Conservation (phyloP, 1,284 basidiomycete genomes). For the Papiliotrema fonsecae region DNA sequence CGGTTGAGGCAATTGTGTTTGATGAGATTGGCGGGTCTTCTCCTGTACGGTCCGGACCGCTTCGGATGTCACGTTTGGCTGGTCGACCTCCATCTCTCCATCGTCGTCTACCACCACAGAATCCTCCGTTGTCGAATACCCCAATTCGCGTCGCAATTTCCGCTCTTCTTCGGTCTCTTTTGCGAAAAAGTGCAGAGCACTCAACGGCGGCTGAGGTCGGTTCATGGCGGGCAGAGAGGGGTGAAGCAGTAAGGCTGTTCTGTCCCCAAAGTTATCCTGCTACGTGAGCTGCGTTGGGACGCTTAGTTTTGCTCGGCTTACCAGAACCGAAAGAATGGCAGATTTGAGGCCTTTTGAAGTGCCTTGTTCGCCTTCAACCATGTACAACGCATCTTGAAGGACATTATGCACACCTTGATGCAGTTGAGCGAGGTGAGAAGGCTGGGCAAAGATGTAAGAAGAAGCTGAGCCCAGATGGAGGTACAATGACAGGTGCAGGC, state of each 20-base stretch:
- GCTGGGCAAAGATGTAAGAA: constrained; percentile 4
- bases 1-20: neutral
- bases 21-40: no score
- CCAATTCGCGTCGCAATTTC: constrained; percentile 26
- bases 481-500: constrained; percentile 49
- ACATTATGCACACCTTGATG: constrained; percentile 10
- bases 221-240: constrained; percentile 33
- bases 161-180: constrained; percentile 36
- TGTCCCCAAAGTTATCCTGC: constrained; percentile 8
- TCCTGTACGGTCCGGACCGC: no score
- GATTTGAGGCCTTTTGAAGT: constrained; percentile 27
- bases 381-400: constrained; percentile 15
- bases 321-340: constrained; percentile 22
- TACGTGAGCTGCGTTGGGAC: neutral
- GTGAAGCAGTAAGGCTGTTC: constrained; percentile 28
- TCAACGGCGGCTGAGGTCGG: constrained; percentile 30
- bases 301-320: constrained; percentile 2
- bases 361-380: constrained; percentile 22
- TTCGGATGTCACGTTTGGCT: neutral
- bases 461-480: constrained; percentile 19
- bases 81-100: constrained; percentile 10
- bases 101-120: neutral
- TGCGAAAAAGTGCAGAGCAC: constrained; percentile 34
- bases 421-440: constrained; percentile 10
- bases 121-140: constrained; percentile 7